Conservation (phyloP, 202 grass and related monocot genomes). For the Eragrostis tef region DNA sequence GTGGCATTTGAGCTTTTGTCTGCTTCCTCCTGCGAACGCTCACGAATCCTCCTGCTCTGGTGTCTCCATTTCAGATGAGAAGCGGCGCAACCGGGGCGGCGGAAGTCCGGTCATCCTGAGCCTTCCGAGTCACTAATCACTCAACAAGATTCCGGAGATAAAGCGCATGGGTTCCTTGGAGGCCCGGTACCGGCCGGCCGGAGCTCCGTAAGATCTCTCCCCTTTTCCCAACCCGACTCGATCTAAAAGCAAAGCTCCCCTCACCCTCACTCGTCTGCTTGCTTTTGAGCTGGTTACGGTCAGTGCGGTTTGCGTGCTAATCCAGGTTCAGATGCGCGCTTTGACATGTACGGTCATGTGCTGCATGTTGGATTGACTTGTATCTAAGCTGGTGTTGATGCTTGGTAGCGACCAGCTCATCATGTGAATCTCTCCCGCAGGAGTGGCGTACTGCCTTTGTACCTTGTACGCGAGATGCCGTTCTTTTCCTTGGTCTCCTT, state of each 20-base stretch:
- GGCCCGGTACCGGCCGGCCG: conserved; percentile 60
- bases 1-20: conserved; percentile 9
- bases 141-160: conserved; percentile 20
- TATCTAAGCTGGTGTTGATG: conserved; percentile 26
- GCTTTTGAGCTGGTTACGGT: conserved; percentile 42
- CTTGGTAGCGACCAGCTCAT: conserved; percentile 15
- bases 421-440: neutral
- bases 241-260: conserved; percentile 35
- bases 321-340: conserved; percentile 42
- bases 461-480: conserved; percentile 53
- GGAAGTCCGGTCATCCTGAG: conserved; percentile 43
- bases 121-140: neutral
- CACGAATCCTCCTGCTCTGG: conserved; percentile 5
- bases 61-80: conserved; percentile 56
- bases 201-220: conserved; percentile 54
- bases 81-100: conserved; percentile 45
- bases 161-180: conserved; percentile 60
- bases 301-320: conserved; percentile 45
- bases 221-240: neutral
- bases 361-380: conserved; percentile 26
- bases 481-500: conserved; percentile 25
- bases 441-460: conserved; percentile 2
- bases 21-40: neutral
- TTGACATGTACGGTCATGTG: conserved; percentile 54
- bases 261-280: neutral